Conservation (phyloP, 495 filamentous ascomycete species). For the Penicillium herquei region DNA sequence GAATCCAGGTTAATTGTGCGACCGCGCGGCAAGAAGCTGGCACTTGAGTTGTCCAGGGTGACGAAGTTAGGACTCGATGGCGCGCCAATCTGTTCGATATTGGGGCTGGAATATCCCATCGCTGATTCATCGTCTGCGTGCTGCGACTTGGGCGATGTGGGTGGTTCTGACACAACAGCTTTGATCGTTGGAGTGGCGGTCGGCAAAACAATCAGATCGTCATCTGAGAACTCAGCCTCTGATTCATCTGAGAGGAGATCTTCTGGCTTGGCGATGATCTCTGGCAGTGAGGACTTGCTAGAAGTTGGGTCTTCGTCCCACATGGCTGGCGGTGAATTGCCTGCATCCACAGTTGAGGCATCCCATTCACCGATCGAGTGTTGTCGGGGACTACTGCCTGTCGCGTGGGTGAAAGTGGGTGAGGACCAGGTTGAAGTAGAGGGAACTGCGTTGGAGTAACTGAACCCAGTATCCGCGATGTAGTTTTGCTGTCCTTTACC, state of each 20-base stretch:
- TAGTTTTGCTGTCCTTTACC: conserved; percentile 43
- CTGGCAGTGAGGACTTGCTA: conserved; percentile 44
- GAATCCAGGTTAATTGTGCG: conserved; percentile 38
- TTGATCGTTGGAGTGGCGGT: conserved; percentile 43
- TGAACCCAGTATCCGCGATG: conserved; percentile 35
- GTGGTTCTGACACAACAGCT: conserved; percentile 33
- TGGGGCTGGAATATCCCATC: conserved; percentile 41
- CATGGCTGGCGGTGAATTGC: conserved; percentile 40
- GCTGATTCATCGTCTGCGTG: conserved; percentile 15
- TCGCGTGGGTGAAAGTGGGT: conserved; percentile 27
- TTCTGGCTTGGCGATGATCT: conserved; percentile 26
- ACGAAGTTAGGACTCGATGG: conserved; percentile 49
- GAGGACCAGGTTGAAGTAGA: conserved; percentile 28
- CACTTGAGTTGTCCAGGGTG: conserved; percentile 42
- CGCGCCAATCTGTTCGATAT: conserved; percentile 40
- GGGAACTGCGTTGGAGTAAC: conserved; percentile 18
- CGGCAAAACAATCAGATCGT: conserved; percentile 37
- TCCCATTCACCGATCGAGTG: conserved; percentile 40
- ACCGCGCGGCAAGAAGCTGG: conserved; percentile 37
- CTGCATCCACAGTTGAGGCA: conserved; percentile 39
- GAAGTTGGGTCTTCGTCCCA: conserved; percentile 47
- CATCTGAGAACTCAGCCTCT: conserved; percentile 35
- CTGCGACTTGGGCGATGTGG: conserved; percentile 20
- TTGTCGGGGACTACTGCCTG: conserved; percentile 31
- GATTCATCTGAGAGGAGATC: conserved; percentile 24